phyloP scores from a whole-genome alignment of 345 rosid species.

The Abelmoschus esculentus region DNA sequence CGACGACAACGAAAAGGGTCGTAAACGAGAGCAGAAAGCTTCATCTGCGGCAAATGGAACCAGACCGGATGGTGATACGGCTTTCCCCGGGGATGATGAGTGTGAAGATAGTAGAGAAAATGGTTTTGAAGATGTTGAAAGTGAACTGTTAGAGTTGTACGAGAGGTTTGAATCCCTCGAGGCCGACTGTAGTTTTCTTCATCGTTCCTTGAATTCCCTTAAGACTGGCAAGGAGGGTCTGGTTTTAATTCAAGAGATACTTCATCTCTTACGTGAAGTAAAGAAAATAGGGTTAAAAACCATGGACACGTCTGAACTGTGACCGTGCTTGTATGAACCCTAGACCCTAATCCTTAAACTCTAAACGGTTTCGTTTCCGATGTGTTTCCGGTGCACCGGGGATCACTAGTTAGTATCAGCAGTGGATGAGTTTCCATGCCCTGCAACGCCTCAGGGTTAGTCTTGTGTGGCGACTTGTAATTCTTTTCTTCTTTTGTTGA shows the following conservation, averaged over 20 bases:
- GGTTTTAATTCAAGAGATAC: conserved; percentile 36
- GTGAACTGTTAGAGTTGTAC: conserved; percentile 38
- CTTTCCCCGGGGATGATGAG: background rate
- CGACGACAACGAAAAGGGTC: conserved; percentile 12
- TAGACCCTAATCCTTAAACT: too few species aligned
- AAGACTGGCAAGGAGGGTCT: conserved; percentile 35
- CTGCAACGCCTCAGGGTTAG: too few species aligned
- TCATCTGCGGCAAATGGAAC: conserved; percentile 9
- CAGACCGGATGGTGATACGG: conserved; percentile 7
- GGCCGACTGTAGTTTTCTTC: conserved; percentile 31
- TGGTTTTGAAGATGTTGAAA: conserved; percentile 27
- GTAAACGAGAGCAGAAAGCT: background rate
- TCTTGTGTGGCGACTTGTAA: too few species aligned
- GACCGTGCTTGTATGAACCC: background rate
- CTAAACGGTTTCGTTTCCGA: too few species aligned
- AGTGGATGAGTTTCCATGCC: too few species aligned
- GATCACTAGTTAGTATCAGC: too few species aligned
- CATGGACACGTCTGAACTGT: conserved; percentile 18
- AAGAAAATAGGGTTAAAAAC: conserved; percentile 18
- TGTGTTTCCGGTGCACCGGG: too few species aligned
- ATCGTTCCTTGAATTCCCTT: conserved; percentile 34
- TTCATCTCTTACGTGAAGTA: conserved; percentile 35
- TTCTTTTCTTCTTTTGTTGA: background rate
- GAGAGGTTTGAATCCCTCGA: conserved; percentile 49
- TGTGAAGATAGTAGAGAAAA: conserved; percentile 7